Conservation (phyloP, 169 alveolate genomes). For the Theileria equi region DNA sequence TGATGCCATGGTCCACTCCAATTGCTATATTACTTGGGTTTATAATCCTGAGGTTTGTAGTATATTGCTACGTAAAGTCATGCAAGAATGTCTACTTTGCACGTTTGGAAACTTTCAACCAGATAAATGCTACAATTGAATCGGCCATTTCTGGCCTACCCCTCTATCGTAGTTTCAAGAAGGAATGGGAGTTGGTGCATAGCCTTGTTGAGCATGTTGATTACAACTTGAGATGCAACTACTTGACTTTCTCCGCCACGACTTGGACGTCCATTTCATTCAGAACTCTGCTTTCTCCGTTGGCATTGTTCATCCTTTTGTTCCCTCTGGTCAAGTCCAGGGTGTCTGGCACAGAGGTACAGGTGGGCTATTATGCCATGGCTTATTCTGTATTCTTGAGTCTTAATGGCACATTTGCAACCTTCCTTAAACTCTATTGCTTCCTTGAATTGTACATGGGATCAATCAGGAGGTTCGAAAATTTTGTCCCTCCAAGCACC, state of each 20-base stretch:
- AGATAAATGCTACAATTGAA: slow-evolving; percentile 33
- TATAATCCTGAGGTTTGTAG: slow-evolving; percentile 2
- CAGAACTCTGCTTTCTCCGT: too few relatives aligned
- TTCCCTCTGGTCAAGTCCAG: too few relatives aligned
- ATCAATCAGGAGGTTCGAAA: slow-evolving; percentile 2
- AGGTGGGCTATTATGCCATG: too few relatives aligned
- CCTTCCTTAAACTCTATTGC: too few relatives aligned
- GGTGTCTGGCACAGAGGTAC: too few relatives aligned
- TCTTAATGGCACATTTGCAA: too few relatives aligned
- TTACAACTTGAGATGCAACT: slow-evolving; percentile 10
- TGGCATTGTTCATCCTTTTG: too few relatives aligned
- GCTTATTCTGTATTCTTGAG: too few relatives aligned
- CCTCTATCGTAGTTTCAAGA: slow-evolving; percentile 35
- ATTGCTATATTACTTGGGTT: background rate
- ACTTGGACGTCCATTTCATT: slow-evolving; percentile 45
- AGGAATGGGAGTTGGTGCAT: slow-evolving; percentile 35
- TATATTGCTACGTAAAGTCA: slow-evolving; percentile 7
- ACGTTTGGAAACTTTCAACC: slow-evolving; percentile 15
- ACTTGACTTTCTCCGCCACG: slow-evolving; percentile 5
- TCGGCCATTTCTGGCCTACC: slow-evolving; percentile 42
- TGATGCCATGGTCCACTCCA: slow-evolving; percentile 33
- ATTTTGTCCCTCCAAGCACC: slow-evolving; percentile 6
- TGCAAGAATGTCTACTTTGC: slow-evolving; percentile 30
- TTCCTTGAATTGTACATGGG: slow-evolving; percentile 10
- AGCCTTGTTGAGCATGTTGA: slow-evolving; percentile 16